Percentiles rank a stretch among this genome's conserved stretches.
phyloP scores from a whole-genome alignment of 1,284 basidiomycete genomes.

The Boletellus deceptivus region DNA sequence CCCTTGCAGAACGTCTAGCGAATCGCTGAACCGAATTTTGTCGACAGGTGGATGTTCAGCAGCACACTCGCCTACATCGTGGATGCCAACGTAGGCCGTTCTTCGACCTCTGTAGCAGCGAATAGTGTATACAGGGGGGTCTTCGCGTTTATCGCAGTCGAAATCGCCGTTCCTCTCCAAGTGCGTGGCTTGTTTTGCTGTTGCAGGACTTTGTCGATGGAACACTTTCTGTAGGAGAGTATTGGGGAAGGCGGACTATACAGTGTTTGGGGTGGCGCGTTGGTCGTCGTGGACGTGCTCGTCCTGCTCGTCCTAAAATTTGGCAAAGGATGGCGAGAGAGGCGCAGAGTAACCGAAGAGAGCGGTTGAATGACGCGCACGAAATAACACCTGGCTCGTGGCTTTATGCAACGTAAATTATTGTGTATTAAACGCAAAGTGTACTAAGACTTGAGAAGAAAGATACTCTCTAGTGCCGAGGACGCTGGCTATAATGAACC shows the following conservation, averaged over 20 bases:
- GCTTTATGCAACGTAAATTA: background rate
- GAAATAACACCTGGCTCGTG: background rate
- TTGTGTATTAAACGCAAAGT: background rate
- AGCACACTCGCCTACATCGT: slow-evolving; percentile 75
- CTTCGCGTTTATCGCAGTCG: slow-evolving; percentile 67
- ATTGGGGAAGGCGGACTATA: slow-evolving; percentile 76
- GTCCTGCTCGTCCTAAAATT: slow-evolving; percentile 51
- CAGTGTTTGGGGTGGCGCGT: slow-evolving; percentile 65
- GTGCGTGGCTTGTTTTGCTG: slow-evolving; percentile 28
- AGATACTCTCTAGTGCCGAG: no score
- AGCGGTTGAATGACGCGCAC: background rate
- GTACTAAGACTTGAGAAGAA: no score
- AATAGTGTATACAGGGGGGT: slow-evolving; percentile 73
- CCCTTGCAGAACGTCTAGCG: background rate
- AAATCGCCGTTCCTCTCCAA: slow-evolving; percentile 69
- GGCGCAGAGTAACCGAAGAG: slow-evolving; percentile 36
- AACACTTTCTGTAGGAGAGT: slow-evolving; percentile 32
- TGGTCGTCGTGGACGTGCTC: slow-evolving; percentile 51
- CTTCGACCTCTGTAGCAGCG: slow-evolving; percentile 66
- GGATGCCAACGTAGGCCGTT: slow-evolving; percentile 74
- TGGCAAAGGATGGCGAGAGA: slow-evolving; percentile 44
- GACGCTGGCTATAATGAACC: no score
- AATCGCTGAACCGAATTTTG: slow-evolving; percentile 1
- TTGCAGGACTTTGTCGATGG: background rate
- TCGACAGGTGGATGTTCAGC: slow-evolving; percentile 60